Conservation (phyloP, 1,284 basidiomycete genomes). For the Gomphus bonarii region DNA sequence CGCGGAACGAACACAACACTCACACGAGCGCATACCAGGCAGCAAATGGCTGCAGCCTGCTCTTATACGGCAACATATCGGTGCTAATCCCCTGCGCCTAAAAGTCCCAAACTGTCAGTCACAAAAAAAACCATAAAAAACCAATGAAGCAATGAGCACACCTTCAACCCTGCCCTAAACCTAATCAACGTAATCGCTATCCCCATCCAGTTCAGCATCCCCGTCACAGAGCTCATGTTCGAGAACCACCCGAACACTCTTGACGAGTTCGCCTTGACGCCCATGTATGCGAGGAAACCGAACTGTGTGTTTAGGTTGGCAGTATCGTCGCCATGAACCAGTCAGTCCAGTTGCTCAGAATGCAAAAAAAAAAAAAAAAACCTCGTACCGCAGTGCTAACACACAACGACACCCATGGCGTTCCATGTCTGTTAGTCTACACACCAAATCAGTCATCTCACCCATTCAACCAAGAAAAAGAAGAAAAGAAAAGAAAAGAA, state of each 20-base stretch:
- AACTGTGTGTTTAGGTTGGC: no score
- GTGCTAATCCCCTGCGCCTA: conserved; percentile 31
- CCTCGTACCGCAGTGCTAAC: conserved; percentile 24
- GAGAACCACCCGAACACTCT: conserved; percentile 31
- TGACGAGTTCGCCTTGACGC: conserved; percentile 17
- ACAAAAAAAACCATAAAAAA: not conserved
- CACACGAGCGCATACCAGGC: conserved; percentile 15
- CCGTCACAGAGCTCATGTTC: conserved; percentile 25
- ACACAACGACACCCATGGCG: conserved; percentile 31
- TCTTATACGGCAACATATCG: conserved; percentile 30
- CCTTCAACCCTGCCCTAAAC: conserved; percentile 34
- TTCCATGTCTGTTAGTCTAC: conserved; percentile 5
- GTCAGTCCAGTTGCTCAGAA: no score
- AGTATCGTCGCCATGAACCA: no score
- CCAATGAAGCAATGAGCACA: not conserved
- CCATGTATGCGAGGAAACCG: conserved; percentile 36
- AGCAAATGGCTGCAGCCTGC: conserved; percentile 23
- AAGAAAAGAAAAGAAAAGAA: no score
- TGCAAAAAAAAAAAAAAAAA: no score
- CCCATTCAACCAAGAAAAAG: no score
- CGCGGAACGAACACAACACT: no score
- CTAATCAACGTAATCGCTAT: conserved; percentile 35
- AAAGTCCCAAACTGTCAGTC: not conserved
- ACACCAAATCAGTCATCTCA: not conserved
- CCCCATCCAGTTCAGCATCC: conserved; percentile 21